A percentile compares a stretch with the other conserved stretches of the same genome.
Evolutionary conservation across 2,329 filamentous ascomycete species (phyloP).

Genomic region (Chaetomium sp.): DNA sequence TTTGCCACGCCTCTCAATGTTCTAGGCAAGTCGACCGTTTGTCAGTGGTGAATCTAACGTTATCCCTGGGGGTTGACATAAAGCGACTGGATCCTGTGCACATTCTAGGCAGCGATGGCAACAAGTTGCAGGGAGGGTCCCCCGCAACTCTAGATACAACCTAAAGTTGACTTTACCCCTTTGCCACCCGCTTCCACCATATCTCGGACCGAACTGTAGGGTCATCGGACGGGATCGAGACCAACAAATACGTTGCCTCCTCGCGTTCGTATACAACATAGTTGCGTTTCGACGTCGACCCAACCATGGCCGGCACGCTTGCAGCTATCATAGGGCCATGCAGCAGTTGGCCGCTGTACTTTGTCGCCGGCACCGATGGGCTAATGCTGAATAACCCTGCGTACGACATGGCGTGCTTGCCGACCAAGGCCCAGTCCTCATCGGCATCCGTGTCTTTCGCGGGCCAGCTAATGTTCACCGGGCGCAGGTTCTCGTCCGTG

Average conservation of each 20-base stretch:
- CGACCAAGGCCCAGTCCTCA: background rate
- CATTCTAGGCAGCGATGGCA: background rate
- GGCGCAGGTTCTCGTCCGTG: background rate
- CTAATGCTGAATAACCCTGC: background rate
- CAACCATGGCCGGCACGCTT: background rate
- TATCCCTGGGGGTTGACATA: background rate
- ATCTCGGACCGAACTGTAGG: background rate
- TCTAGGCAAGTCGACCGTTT: background rate
- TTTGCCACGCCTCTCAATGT: background rate
- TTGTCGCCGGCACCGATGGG: background rate
- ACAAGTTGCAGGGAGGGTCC: background rate
- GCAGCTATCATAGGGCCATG: background rate
- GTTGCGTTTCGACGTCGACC: background rate
- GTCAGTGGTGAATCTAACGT: background rate
- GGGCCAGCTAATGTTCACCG: background rate
- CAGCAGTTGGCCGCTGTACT: background rate
- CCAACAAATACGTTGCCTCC: background rate
- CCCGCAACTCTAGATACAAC: background rate
- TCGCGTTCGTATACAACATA: background rate
- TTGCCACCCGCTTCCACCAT: background rate
- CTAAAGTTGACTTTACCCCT: background rate
- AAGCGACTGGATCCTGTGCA: background rate
- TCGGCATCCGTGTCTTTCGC: background rate
- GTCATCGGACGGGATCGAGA: background rate
- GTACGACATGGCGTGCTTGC: background rate